phyloP scores from a whole-genome alignment of 192 early-diverging fungal species.

The Coemansia sp. region DNA sequence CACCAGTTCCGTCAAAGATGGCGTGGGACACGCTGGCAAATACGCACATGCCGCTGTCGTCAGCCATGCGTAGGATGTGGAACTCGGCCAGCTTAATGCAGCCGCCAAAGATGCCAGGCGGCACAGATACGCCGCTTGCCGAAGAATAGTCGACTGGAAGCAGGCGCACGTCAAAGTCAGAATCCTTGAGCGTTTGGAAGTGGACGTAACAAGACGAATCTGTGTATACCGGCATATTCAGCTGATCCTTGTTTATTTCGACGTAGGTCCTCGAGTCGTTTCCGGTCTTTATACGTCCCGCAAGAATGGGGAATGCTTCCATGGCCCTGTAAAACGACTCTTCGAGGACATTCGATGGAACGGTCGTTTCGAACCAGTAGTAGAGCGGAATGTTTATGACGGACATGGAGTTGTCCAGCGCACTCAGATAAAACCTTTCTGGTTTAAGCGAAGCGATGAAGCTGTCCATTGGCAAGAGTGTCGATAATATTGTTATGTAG shows the following conservation, averaged over 20 bases:
- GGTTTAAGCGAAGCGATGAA: neutral
- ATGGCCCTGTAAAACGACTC: slow-evolving; percentile 18
- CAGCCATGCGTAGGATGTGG: slow-evolving; percentile 9
- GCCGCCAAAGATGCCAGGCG: neutral
- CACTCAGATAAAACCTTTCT: slow-evolving; percentile 6
- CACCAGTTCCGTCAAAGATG: slow-evolving; percentile 15
- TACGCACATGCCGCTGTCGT: slow-evolving; percentile 24
- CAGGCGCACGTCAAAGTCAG: slow-evolving; percentile 3
- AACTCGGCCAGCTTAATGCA: slow-evolving; percentile 11
- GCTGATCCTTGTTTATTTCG: slow-evolving; percentile 6
- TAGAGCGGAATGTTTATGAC: slow-evolving; percentile 12
- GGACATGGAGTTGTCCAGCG: slow-evolving; percentile 7
- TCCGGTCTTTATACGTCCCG: slow-evolving; percentile 5
- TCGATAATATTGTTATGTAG: too few relatives aligned
- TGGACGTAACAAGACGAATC: slow-evolving; percentile 13
- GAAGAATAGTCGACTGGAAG: neutral
- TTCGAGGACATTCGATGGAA: slow-evolving; percentile 11
- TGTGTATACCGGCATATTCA: slow-evolving; percentile 31
- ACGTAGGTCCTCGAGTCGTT: neutral
- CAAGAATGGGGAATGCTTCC: slow-evolving; percentile 26
- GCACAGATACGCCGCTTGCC: neutral
- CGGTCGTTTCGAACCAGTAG: slow-evolving; percentile 18
- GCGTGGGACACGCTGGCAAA: slow-evolving; percentile 22
- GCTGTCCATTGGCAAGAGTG: slow-evolving; percentile 1
- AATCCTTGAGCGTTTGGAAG: neutral